phyloP scores from a whole-genome alignment of 495 filamentous ascomycete species.

The Cetradonia linearis region DNA sequence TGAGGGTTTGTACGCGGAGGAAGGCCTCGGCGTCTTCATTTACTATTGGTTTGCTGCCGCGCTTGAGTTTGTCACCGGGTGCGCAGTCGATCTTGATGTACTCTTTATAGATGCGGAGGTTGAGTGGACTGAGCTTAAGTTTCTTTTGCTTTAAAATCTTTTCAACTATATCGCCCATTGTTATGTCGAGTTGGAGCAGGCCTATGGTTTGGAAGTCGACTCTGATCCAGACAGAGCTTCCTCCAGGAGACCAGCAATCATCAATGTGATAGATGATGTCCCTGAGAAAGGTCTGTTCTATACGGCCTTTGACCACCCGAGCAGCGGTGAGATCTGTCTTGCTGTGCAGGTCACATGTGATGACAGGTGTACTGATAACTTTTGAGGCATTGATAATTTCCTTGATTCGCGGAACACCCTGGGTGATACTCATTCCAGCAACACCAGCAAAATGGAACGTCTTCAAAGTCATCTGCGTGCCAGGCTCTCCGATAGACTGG shows the following conservation, averaged over 20 bases:
- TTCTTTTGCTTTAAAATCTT: constrained; percentile 71
- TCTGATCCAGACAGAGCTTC: constrained; percentile 60
- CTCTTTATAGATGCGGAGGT: constrained; percentile 39
- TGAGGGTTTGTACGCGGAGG: constrained; percentile 71
- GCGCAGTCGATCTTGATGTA: constrained; percentile 45
- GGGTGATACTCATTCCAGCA: constrained; percentile 96
- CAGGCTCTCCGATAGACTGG: constrained; percentile 95
- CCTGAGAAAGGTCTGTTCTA: constrained; percentile 75
- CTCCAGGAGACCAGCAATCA: constrained; percentile 68
- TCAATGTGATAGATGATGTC: constrained; percentile 71
- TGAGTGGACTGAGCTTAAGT: constrained; percentile 50
- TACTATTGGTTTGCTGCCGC: constrained; percentile 45
- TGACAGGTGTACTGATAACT: constrained; percentile 86
- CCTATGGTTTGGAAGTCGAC: constrained; percentile 69
- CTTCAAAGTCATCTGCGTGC: constrained; percentile 98
- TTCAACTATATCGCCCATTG: constrained; percentile 52
- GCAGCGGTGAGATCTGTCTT: constrained; percentile 61
- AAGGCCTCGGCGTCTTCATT: constrained; percentile 54
- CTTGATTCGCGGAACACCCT: constrained; percentile 98
- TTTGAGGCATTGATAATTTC: constrained; percentile 98
- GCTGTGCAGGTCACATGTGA: constrained; percentile 69
- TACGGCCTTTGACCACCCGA: constrained; percentile 76
- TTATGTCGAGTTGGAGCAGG: constrained; percentile 68
- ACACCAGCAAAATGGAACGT: constrained; percentile 99
- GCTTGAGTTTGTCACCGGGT: constrained; percentile 35